These are phyloP conservation scores for Candida arabinofermentans DNA, from an alignment of 805 yeast species.

Conservation along the genomic window DNA sequence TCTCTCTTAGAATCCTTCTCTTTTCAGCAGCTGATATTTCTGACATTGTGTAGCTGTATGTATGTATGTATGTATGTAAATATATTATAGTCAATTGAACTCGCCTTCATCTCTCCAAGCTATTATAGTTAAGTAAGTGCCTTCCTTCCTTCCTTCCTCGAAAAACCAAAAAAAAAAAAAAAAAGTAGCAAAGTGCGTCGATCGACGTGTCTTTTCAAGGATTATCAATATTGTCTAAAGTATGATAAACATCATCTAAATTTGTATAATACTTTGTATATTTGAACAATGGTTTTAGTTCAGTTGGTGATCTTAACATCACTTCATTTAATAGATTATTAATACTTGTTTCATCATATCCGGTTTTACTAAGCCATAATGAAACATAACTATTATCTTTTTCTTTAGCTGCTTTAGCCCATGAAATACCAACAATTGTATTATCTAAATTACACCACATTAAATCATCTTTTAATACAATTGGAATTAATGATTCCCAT, in stretches of 20 bases:
- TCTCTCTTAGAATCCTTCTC: conserved; percentile 53
- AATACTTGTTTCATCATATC: conserved; percentile 11
- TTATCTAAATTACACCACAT: conserved; percentile 18
- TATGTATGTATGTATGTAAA: no score
- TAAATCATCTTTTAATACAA: conserved; percentile 14
- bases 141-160: no score
- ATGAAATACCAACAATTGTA: conserved; percentile 16
- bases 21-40: conserved; percentile 52
- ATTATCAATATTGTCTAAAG: conserved; percentile 8
- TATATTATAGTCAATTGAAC: no score
- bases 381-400: conserved; percentile 8
- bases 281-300: conserved; percentile 16
- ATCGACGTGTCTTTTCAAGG: no score
- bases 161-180: no score
- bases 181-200: no score
- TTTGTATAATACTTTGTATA: conserved; percentile 16
- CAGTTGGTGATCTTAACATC: conserved; percentile 12
- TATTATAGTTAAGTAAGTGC: no score
- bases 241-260: conserved; percentile 14
- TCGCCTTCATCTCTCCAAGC: no score
- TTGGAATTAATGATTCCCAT: conserved; percentile 13
- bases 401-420: conserved; percentile 11
- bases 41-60: no score
- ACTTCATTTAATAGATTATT: conserved; percentile 14
- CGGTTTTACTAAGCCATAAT: conserved; percentile 16